Evolutionary conservation across 2,329 filamentous ascomycete species (phyloP).

Genomic region (Exophiala lecanii-corni): DNA sequence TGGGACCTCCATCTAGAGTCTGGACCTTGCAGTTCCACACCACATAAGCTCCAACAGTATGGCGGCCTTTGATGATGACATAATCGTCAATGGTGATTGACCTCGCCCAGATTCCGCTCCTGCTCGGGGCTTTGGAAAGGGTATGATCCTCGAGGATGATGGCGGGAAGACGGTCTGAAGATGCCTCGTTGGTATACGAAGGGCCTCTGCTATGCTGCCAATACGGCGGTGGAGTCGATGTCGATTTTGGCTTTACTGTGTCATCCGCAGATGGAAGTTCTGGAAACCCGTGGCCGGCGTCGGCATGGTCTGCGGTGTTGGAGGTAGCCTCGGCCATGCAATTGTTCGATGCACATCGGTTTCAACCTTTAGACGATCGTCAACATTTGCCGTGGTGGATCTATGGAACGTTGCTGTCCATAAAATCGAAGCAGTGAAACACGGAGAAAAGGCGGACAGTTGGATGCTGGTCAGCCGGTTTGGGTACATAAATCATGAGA

Average conservation of each 20-base stretch:
- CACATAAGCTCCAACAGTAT: constrained; percentile 73
- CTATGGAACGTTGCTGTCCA: not conserved
- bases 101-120: constrained; percentile 58
- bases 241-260: constrained; percentile 1
- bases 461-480: no score
- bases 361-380: no score
- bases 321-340: constrained; percentile 17
- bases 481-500: no score
- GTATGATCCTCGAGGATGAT: constrained; percentile 64
- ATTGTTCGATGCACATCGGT: constrained; percentile 10
- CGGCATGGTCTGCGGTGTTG: constrained; percentile 3
- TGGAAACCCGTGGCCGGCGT: constrained; percentile 5
- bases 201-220: constrained; percentile 41
- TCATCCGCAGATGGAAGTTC: constrained; percentile 2
- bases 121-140: constrained; percentile 48
- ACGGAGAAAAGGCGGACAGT: no score
- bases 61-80: constrained; percentile 52
- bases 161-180: constrained; percentile 37
- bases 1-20: constrained; percentile 64
- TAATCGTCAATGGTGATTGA: constrained; percentile 59
- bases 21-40: constrained; percentile 90
- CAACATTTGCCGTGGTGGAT: no score
- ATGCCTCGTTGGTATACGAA: constrained; percentile 39
- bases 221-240: constrained; percentile 35
- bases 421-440: no score